Percentiles rank a stretch among this genome's conserved stretches.
phyloP scores from a whole-genome alignment of 2,329 filamentous ascomycete genomes.

The Botryotinia globosa region DNA sequence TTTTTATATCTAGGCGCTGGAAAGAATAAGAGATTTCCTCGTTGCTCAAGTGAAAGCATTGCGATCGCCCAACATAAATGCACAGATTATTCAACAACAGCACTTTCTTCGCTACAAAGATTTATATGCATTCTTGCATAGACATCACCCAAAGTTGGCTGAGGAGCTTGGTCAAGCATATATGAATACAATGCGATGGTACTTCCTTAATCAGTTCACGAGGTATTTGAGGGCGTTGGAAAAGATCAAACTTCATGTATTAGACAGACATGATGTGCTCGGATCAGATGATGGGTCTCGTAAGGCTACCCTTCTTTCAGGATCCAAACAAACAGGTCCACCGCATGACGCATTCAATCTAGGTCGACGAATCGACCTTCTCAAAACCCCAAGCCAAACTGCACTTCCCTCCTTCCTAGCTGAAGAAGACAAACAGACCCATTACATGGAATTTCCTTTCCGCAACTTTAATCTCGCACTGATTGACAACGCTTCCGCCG shows the following conservation, averaged over 20 bases:
- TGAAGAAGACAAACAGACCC: constrained; percentile 80
- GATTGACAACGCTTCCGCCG: constrained; percentile 88
- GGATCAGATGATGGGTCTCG: constrained; percentile 72
- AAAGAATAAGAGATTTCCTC: constrained; percentile 90
- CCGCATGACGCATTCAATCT: constrained; percentile 86
- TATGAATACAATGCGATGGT: constrained; percentile 98
- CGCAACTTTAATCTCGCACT: constrained; percentile 92
- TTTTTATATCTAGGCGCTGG: constrained; percentile 61
- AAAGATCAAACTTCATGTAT: constrained; percentile 76
- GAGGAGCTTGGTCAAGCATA: constrained; percentile 92
- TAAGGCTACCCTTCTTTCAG: constrained; percentile 58
- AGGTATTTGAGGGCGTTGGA: constrained; percentile 82
- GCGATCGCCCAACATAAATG: constrained; percentile 92
- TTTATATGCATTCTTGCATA: constrained; percentile 78
- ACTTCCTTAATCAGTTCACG: constrained; percentile 87
- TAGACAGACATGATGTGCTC: constrained; percentile 81
- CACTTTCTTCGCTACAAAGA: constrained; percentile 87
- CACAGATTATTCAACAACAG: constrained; percentile 93
- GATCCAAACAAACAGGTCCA: constrained; percentile 51
- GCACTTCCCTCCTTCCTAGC: constrained; percentile 86
- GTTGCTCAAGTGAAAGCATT: constrained; percentile 93
- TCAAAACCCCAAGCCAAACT: constrained; percentile 69
- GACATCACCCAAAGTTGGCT: constrained; percentile 77
- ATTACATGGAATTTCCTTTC: constrained; percentile 89
- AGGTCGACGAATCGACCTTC: constrained; percentile 78